Evolutionary conservation across 306 rosid species (phyloP), one percentile per base, ranked within the genome.

Genomic region (Cucumis cinereus): DNA sequence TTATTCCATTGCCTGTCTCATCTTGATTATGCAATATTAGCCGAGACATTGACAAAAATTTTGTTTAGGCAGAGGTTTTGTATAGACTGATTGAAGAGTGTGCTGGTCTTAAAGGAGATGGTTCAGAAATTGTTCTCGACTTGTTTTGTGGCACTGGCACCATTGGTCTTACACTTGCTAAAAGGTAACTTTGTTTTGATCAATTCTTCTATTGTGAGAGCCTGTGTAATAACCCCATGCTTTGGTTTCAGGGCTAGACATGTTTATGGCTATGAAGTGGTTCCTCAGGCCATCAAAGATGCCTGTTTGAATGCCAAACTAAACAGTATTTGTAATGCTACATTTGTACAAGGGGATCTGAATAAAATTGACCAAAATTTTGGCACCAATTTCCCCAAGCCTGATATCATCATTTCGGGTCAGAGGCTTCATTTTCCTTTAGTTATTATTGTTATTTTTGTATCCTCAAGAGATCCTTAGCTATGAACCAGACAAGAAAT

Each of bases 111-210:
- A 86, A 45, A 77, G 97, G 96, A 77, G 96, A 94, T 79, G 90
- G 90, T 78, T 91, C 97, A 28, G 97, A 94, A 86, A 40, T 88
- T 83, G 90, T 94, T 79, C 98, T 94, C 74, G 98, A 94, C 89
- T 84, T 94, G 77, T 94, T 94, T 87, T 94, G 98, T 86, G 98
- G 97, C 77, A 94, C 98, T 15, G 98, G 98, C 75, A 91, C 98
- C 58, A 94, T 94, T 72, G 97, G 98, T 83, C 85, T 94, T 79
- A 85, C 97, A 54, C 94, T 94, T 68, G 98, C 98, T 53, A 84
- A 81, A 86, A 89, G 94, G 98, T 94, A 81, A 71, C 20, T 74
- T 47, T 22, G 53, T 73, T 52, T 41, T 68, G 11, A 22, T 47
- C 7, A 20, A 22, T 43, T 68, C 55, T 14, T 68, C 23, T 68